Percentiles rank a stretch among this genome's conserved stretches.
phyloP scores from a whole-genome alignment of 441 rosid species.

The Euphorbia celastroides region DNA sequence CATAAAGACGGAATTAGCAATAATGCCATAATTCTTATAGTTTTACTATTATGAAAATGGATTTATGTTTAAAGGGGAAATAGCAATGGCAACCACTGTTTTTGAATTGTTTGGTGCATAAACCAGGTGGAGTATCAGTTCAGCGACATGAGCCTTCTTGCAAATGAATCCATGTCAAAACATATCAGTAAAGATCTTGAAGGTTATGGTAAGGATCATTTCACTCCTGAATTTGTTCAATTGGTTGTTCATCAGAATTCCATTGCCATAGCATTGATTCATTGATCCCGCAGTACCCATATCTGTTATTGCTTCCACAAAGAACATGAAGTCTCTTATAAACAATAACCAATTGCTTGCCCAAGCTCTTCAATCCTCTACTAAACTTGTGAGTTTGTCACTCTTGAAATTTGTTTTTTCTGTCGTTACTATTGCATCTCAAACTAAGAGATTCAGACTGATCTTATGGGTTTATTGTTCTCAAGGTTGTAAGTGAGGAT shows the following conservation, averaged over 20 bases:
- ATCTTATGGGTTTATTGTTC: constrained; percentile 4
- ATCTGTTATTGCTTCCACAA: constrained; percentile 65
- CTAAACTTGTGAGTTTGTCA: constrained; percentile 68
- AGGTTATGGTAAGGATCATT: constrained; percentile 94
- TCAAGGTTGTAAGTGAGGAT: constrained; percentile 68
- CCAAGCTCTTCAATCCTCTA: constrained; percentile 68
- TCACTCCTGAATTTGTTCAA: not conserved
- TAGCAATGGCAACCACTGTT: not conserved
- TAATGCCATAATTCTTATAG: not conserved
- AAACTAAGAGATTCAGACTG: not conserved
- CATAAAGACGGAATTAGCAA: too few species aligned
- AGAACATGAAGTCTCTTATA: constrained; percentile 89
- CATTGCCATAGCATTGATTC: not conserved
- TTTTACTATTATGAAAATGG: too few species aligned
- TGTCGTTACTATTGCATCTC: not conserved
- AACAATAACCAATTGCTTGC: constrained; percentile 59
- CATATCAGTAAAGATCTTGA: constrained; percentile 76
- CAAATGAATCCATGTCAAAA: constrained; percentile 78
- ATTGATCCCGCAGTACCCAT: constrained; percentile 66
- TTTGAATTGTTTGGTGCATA: not conserved
- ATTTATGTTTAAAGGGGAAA: not conserved
- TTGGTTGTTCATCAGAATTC: not conserved
- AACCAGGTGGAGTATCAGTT: constrained; percentile 81
- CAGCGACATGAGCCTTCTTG: constrained; percentile 87
- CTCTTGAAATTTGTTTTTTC: not conserved